phyloP scores from a whole-genome alignment of 176 grass and related monocot species.

The Tillandsia fasciculata region DNA sequence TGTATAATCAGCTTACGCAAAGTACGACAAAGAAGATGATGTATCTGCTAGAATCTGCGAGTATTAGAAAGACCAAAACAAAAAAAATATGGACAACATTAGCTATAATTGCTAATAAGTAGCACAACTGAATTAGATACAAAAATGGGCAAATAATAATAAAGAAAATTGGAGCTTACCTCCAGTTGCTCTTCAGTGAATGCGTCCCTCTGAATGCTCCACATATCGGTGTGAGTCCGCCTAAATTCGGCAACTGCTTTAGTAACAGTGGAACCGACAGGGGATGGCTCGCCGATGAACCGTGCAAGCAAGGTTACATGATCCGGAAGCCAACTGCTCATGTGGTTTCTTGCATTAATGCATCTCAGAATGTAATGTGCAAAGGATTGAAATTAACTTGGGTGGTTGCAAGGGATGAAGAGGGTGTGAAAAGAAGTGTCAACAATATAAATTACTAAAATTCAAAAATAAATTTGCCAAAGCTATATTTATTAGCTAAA shows the following conservation, averaged over 20 bases:
- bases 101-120: not conserved
- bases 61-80: not conserved
- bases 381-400: no score
- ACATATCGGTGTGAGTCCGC: conserved; percentile 91
- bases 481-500: no score
- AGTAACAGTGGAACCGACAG: conserved; percentile 71
- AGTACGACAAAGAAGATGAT: conserved; percentile 83
- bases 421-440: no score
- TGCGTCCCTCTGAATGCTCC: conserved; percentile 82
- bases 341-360: not conserved
- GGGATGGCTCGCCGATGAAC: conserved; percentile 71
- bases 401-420: no score
- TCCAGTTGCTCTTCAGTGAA: conserved; percentile 88
- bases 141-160: conserved; percentile 5
- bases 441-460: no score
- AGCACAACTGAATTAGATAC: not conserved
- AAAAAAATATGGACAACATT: not conserved
- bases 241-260: conserved; percentile 94
- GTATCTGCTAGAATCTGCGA: conserved; percentile 84
- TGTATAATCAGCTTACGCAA: conserved; percentile 29
- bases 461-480: no score
- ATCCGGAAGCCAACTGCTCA: conserved; percentile 74
- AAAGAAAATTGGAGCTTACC: conserved; percentile 30
- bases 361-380: no score
- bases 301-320: conserved; percentile 74